Percentiles rank a stretch among this genome's conserved stretches.
These are phyloP conservation scores for Schizonepeta tenuifolia DNA, from an alignment of 257 asterid genomes.

Conservation along the genomic window DNA sequence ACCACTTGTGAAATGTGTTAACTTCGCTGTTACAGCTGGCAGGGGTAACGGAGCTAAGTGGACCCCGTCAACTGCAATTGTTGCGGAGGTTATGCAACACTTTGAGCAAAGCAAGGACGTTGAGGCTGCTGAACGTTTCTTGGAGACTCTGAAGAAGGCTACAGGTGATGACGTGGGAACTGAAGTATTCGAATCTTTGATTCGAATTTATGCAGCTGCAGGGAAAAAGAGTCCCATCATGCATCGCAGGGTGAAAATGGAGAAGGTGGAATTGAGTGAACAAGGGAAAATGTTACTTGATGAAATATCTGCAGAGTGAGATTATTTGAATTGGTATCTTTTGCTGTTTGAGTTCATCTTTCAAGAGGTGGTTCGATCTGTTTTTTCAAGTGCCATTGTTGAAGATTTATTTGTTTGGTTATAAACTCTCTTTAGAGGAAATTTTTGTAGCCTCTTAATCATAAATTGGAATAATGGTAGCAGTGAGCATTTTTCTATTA, in stretches of 20 bases:
- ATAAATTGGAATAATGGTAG: constrained; percentile 25
- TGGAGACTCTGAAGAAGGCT: constrained; percentile 60
- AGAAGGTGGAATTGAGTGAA: constrained; percentile 73
- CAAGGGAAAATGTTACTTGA: constrained; percentile 68
- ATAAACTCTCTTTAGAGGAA: constrained; percentile 7
- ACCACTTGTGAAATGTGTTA: constrained; percentile 60
- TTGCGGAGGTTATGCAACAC: constrained; percentile 58
- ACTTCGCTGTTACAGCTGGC: constrained; percentile 63
- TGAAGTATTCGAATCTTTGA: constrained; percentile 63
- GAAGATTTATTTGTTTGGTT: constrained; percentile 19
- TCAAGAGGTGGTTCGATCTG: neutral
- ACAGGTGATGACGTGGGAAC: constrained; percentile 45
- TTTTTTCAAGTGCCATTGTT: neutral
- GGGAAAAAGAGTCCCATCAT: constrained; percentile 64
- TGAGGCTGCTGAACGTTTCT: constrained; percentile 68
- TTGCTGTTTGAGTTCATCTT: neutral
- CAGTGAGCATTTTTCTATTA: neutral
- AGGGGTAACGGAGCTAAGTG: constrained; percentile 71
- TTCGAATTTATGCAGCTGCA: constrained; percentile 76
- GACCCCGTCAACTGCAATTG: constrained; percentile 52
- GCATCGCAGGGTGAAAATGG: constrained; percentile 83
- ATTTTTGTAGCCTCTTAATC: constrained; percentile 15
- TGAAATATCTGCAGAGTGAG: constrained; percentile 59
- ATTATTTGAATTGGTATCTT: neutral
- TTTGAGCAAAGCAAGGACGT: constrained; percentile 75